Conservation (phyloP, 345 rosid genomes). For the Brassica rapa region DNA sequence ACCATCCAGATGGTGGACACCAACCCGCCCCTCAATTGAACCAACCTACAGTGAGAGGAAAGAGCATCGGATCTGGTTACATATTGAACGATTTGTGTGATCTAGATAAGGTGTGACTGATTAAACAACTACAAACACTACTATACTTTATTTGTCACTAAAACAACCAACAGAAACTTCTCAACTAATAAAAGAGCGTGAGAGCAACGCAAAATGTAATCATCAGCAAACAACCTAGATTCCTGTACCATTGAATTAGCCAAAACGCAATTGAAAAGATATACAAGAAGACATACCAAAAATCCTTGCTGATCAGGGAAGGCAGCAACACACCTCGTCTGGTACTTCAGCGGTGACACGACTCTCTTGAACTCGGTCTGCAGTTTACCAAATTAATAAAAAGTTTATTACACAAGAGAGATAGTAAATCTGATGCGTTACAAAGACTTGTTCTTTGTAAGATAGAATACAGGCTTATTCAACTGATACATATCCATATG, state of each 20-base stretch:
- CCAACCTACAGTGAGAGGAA: slow-evolving; percentile 62
- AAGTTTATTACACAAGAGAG: neutral
- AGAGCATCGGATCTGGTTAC: slow-evolving; percentile 29
- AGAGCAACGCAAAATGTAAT: neutral
- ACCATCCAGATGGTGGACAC: slow-evolving; percentile 96
- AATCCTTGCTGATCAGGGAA: slow-evolving; percentile 99
- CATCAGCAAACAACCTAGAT: slow-evolving; percentile 20
- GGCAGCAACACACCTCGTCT: slow-evolving; percentile 93
- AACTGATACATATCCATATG: neutral
- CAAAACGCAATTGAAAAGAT: neutral
- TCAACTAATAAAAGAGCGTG: neutral
- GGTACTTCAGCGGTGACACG: slow-evolving; percentile 85
- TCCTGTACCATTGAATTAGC: neutral
- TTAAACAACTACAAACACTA: neutral
- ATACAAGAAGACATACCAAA: slow-evolving; percentile 54
- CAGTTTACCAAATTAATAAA: slow-evolving; percentile 23
- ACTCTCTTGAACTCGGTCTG: slow-evolving; percentile 93
- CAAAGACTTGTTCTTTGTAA: neutral
- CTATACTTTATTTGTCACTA: neutral
- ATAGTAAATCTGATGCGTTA: neutral
- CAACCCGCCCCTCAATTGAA: slow-evolving; percentile 98
- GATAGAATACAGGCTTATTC: neutral
- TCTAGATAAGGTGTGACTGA: slow-evolving; percentile 1
- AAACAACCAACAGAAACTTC: neutral
- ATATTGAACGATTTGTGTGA: neutral